Evolutionary conservation across 2,329 filamentous ascomycete species (phyloP).

Genomic region (Penicillium hordei): DNA sequence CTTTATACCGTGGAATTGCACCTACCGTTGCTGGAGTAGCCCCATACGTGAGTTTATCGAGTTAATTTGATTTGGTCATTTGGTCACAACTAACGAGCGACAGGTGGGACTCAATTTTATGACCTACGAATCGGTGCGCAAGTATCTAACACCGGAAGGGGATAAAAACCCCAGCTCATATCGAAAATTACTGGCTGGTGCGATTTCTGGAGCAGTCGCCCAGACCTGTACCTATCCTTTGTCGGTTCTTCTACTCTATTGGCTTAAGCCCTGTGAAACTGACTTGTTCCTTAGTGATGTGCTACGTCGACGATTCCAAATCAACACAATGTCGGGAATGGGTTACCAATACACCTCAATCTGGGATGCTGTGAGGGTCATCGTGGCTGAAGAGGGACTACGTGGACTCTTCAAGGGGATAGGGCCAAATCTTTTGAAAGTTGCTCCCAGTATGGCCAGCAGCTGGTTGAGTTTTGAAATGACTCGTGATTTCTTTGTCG

Average conservation of each 20-base stretch:
- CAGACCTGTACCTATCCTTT: constrained; percentile 99
- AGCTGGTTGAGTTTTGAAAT: constrained; percentile 98
- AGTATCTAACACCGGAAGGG: constrained; percentile 81
- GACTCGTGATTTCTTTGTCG: constrained; percentile 80
- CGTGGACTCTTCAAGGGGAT: constrained; percentile 93
- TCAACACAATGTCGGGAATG: constrained; percentile 99
- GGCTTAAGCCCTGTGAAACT: constrained; percentile 2
- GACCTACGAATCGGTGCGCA: constrained; percentile 88
- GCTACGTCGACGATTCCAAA: constrained; percentile 88
- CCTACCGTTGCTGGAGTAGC: constrained; percentile 94
- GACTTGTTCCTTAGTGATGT: constrained; percentile 65
- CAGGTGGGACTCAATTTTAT: constrained; percentile 97
- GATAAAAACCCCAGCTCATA: constrained; percentile 75
- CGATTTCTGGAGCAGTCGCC: constrained; percentile 91
- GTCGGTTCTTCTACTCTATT: constrained; percentile 53
- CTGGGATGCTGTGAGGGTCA: constrained; percentile 76
- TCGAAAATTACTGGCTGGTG: constrained; percentile 84
- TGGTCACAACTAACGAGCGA: constrained; percentile 19
- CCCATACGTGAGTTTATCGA: constrained; percentile 67
- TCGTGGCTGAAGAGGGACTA: constrained; percentile 79
- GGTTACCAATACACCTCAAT: constrained; percentile 93
- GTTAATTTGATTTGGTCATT: background rate
- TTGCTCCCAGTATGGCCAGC: constrained; percentile 96
- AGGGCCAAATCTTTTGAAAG: constrained; percentile 90
- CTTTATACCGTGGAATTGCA: constrained; percentile 90